Base-by-base conservation (phyloP, 1,139 yeast species). In the Blastobotrys raffinosifermentans region DNA sequence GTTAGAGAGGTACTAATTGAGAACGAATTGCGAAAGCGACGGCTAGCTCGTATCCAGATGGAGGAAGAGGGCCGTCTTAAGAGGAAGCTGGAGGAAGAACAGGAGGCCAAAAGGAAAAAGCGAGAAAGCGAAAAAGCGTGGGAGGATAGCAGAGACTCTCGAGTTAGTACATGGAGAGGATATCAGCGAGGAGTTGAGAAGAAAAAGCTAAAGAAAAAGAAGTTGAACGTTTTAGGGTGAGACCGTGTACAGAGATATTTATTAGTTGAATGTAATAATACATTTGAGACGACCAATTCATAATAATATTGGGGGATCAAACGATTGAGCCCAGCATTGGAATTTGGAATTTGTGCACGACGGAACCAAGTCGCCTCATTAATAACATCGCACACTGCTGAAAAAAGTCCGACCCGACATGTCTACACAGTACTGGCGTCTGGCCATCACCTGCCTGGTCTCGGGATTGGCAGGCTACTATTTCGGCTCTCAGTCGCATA, bases 141-240 rank as follows among this genome's bases (percentile, higher is more conserved):
- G 89, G 87, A 79, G 50, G 75, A 72, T 38, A 69, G 69, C 13
- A 47, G 86, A 37, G 86, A 77, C 37, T 57, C 58, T 2, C 59
- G 89, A 31, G 85, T 80, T 6, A 61, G 62, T 15, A 75, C 66
- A 50, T 80, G 89, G 89, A 61, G 86, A 37, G 60, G 57, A 6
- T 80, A 73, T 52, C 59, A 65, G 10, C 58, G 64, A 23, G 68
- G 67, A 44, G 61, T 64, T 16, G 70, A 66, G 43, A 67, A 67
- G 55, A 65, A 64, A 54, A 63, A 63, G 50, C 58, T 56, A 42
- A 59, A 57, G 43, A 57, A 55, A 41, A 53, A 48, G 39, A 64
- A 65, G 43, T 63, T 71, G 10, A 40, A 45, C 31, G 52, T 47
- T 5, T 39, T 50, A 20, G 54, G 54, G 5, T 49, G 32, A 33